Conservation (phyloP, 257 asterid species). For the Ligustrum vulgare region DNA sequence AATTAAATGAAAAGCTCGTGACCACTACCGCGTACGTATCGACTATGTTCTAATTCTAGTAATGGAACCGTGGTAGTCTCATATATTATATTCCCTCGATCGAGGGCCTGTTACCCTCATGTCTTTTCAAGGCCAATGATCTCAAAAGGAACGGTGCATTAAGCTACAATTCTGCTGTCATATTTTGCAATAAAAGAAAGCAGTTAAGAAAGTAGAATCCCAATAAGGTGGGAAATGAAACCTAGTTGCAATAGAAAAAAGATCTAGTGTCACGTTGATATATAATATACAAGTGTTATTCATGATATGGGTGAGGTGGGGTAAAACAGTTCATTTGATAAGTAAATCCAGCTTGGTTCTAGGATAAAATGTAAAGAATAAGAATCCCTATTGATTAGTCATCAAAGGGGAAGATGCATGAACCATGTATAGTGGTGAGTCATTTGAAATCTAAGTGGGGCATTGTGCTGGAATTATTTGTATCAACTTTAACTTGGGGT, state of each 20-base stretch:
- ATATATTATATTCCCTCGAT: not conserved
- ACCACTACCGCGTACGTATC: not conserved
- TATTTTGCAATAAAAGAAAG: not conserved
- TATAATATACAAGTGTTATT: not conserved
- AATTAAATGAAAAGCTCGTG: no score
- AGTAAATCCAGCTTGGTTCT: conserved; percentile 30
- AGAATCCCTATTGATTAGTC: conserved; percentile 18
- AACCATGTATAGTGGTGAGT: conserved; percentile 26
- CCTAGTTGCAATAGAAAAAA: not conserved
- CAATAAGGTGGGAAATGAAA: not conserved
- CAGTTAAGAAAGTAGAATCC: not conserved
- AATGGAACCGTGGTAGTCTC: not conserved
- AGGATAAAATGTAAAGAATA: conserved; percentile 13
- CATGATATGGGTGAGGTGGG: conserved; percentile 8
- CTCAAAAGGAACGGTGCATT: not conserved
- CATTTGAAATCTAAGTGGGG: conserved; percentile 34
- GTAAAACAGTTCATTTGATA: not conserved
- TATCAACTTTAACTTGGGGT: conserved; percentile 15
- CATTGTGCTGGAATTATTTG: conserved; percentile 13
- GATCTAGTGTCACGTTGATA: not conserved
- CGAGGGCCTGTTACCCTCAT: not conserved
- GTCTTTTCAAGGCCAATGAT: not conserved
- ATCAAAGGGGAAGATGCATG: conserved; percentile 37
- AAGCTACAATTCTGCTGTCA: not conserved
- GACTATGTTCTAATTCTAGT: not conserved